These are phyloP conservation scores for Tephrocybe sp. DNA, from an alignment of 768 basidiomycete genomes.

Conservation along the genomic window DNA sequence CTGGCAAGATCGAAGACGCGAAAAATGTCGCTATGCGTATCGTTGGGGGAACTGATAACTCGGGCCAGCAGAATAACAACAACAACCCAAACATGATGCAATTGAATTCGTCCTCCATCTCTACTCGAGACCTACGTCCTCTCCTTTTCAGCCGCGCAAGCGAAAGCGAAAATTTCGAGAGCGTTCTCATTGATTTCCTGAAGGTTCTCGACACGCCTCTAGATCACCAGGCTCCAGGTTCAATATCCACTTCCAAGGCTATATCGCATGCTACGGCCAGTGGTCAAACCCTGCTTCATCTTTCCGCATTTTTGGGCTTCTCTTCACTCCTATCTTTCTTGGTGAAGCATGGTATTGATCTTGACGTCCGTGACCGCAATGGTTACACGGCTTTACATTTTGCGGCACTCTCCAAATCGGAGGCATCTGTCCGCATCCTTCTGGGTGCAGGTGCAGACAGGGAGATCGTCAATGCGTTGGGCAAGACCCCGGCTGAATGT, in stretches of 20 bases:
- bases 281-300: conserved; percentile 87
- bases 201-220: conserved; percentile 68
- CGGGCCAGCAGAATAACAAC: conserved; percentile 34
- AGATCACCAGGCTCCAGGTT: conserved; percentile 39
- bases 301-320: conserved; percentile 80
- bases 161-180: conserved; percentile 67
- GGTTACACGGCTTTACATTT: conserved; percentile 91
- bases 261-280: conserved; percentile 69
- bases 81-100: conserved; percentile 54
- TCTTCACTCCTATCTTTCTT: conserved; percentile 68
- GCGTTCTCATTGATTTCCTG: conserved; percentile 76
- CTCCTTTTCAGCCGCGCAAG: conserved; percentile 53
- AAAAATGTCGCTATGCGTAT: conserved; percentile 93
- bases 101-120: conserved; percentile 38
- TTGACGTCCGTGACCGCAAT: conserved; percentile 84
- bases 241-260: conserved; percentile 46
- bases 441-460: conserved; percentile 78
- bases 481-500: conserved; percentile 68
- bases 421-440: conserved; percentile 62
- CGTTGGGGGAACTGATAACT: conserved; percentile 67
- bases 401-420: conserved; percentile 65
- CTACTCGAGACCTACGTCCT: conserved; percentile 52
- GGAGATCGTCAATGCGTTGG: conserved; percentile 70
- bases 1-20: conserved; percentile 90
- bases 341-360: conserved; percentile 65